These are phyloP conservation scores for Harringtonia lauricola DNA, from an alignment of 2,329 filamentous ascomycete species.

Conservation along the genomic window DNA sequence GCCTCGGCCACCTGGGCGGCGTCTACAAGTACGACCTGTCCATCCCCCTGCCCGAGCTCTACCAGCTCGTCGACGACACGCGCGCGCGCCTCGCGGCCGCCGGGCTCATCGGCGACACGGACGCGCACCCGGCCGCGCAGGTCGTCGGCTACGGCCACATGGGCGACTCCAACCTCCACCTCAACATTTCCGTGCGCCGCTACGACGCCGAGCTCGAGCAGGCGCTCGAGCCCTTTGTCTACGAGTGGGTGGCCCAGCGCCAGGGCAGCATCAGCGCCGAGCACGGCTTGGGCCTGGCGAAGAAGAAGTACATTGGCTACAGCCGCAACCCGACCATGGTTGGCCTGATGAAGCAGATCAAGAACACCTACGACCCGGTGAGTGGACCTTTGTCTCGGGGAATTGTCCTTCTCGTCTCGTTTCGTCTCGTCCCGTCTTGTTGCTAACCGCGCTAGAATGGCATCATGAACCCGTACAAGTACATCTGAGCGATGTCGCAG, in stretches of 20 bases:
- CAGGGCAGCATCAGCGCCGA: slow-evolving; percentile 94
- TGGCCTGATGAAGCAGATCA: slow-evolving; percentile 87
- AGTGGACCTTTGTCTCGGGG: slow-evolving; percentile 26
- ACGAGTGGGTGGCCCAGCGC: slow-evolving; percentile 86
- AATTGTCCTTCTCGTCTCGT: too few relatives aligned
- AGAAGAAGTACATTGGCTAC: slow-evolving; percentile 93
- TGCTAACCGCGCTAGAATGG: slow-evolving; percentile 53
- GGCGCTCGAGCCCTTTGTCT: slow-evolving; percentile 85
- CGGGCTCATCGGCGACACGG: slow-evolving; percentile 66
- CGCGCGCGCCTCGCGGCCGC: slow-evolving; percentile 59
- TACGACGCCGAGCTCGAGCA: slow-evolving; percentile 85
- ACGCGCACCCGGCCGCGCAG: slow-evolving; percentile 68
- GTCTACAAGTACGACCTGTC: slow-evolving; percentile 99
- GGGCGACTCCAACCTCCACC: slow-evolving; percentile 91
- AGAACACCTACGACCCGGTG: slow-evolving; percentile 88
- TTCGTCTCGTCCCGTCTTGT: too few relatives aligned
- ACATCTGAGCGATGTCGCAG: slow-evolving; percentile 43
- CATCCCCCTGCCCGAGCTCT: slow-evolving; percentile 80
- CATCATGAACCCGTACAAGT: slow-evolving; percentile 99
- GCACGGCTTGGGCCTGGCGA: slow-evolving; percentile 85
- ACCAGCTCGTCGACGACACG: slow-evolving; percentile 79
- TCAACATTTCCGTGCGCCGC: slow-evolving; percentile 74
- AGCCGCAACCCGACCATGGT: slow-evolving; percentile 83
- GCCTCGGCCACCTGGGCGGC: slow-evolving; percentile 78
- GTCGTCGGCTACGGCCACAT: slow-evolving; percentile 98